These are phyloP conservation scores for Phaeophleospora eucalypticola DNA, from an alignment of 2,329 filamentous ascomycete species.

Conservation along the genomic window DNA sequence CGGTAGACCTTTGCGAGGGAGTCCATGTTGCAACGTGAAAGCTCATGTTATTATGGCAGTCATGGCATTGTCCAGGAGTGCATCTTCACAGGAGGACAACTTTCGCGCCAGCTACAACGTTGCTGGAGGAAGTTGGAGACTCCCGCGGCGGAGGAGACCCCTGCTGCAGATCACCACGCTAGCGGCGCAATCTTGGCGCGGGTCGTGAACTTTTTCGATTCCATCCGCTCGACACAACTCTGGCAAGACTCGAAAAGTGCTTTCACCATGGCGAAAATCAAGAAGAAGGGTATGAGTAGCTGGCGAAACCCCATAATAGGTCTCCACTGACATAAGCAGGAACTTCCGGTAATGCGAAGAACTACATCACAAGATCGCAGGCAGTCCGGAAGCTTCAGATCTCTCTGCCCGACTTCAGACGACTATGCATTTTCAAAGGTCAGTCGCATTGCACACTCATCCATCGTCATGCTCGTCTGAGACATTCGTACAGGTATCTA, in stretches of 20 bases:
- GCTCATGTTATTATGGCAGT: neutral
- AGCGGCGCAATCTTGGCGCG: constrained; percentile 6
- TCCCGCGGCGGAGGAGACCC: constrained; percentile 2
- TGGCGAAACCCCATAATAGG: neutral
- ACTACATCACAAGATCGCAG: constrained; percentile 96
- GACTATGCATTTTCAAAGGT: constrained; percentile 98
- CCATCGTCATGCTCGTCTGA: neutral
- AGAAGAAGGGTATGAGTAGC: constrained; percentile 81
- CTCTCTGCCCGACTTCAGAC: constrained; percentile 92
- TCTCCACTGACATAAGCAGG: constrained; percentile 44
- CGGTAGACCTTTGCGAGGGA: constrained; percentile 25
- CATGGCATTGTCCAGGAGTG: constrained; percentile 1
- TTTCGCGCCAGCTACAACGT: neutral
- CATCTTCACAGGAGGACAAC: constrained; percentile 7
- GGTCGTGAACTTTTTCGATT: constrained; percentile 2
- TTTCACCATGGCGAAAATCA: constrained; percentile 64
- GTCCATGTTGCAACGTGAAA: constrained; percentile 18
- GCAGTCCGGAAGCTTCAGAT: constrained; percentile 97
- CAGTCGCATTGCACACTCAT: constrained; percentile 4
- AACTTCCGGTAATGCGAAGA: constrained; percentile 87
- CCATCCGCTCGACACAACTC: constrained; percentile 8
- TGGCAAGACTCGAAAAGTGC: constrained; percentile 7
- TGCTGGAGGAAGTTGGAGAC: no score
- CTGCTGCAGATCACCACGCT: neutral
- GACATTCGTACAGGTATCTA: constrained; percentile 87